Base-by-base conservation (phyloP, 1,284 basidiomycete genomes). In the Leccinum solheimii region DNA sequence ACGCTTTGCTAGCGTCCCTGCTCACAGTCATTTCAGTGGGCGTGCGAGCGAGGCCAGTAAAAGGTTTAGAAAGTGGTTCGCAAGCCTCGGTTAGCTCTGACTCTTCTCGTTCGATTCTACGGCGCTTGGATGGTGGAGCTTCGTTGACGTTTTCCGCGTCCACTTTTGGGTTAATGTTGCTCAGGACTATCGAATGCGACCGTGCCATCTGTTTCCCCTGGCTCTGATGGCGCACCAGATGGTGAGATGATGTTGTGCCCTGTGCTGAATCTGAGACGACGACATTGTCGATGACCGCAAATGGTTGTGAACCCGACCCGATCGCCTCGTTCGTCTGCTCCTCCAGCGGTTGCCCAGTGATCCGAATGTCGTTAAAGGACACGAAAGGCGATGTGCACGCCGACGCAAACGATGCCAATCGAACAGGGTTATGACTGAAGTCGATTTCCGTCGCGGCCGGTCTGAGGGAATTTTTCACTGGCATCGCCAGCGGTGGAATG, bases 211-310 rank as follows among this genome's bases (percentile, higher is more conserved):
- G 56, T 34, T 60, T 61, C 2, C 49, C 57, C 52, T 60, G 62
- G 34, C 26, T 58, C 8, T 14, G 49, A 10, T 27, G 6, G 49
- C 50, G 45, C 1, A 38, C 19, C 16, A 8, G 45, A 23, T 34
- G 54, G 1, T 14, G 54, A 9, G 50, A 38, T 27, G 21, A 7
- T 10, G 3, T 32, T 16, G 21, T 27, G 16, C 61, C 55, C 11
- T 51, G 10, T n/a, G 23, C 14, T 27, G 32, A 16, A 32, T 58
- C 53, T 4, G 58, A 40, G 16, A 58, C 49, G 16, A 62, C n/a
- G 3, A 64, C 16, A 16, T 70, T 70, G 3, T 70, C 56, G 5
- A 71, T 58, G 36, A 55, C 54, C 45, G 54, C 21, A 48, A 75
- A 64, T 2, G 61, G 67, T n/a, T 64, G 61, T 16, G 57, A 63